phyloP scores from a whole-genome alignment of 495 filamentous ascomycete species.

The Lophium mytilinum region DNA sequence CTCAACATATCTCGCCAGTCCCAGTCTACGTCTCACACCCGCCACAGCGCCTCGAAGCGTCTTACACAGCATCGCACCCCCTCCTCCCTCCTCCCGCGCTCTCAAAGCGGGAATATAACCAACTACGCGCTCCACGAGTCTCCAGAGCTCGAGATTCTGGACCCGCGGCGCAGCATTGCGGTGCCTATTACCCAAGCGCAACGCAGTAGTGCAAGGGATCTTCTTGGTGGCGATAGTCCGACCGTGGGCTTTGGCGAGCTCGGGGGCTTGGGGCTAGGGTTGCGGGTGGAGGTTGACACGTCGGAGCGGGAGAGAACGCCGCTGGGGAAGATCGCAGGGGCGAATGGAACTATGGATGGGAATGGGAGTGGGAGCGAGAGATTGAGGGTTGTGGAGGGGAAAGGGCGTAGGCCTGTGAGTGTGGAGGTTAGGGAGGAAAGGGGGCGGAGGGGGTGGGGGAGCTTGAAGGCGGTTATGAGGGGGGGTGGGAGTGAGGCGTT shows the following conservation, averaged over 20 bases:
- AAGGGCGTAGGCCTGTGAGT: constrained; percentile 10
- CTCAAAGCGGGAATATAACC: not conserved
- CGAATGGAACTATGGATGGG: constrained; percentile 1
- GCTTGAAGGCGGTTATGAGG: constrained; percentile 8
- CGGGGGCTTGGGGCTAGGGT: not conserved
- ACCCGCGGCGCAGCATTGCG: too few species aligned
- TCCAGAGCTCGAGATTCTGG: not conserved
- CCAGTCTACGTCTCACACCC: not conserved
- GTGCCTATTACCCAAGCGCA: too few species aligned
- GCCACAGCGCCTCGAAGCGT: not conserved
- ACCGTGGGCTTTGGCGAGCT: too few species aligned
- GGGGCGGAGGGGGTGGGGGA: constrained; percentile 1
- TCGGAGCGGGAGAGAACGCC: constrained; percentile 8
- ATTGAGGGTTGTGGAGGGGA: constrained; percentile 5
- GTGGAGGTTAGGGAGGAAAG: constrained; percentile 5
- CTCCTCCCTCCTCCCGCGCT: not conserved
- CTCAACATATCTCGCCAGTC: not conserved
- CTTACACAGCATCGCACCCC: not conserved
- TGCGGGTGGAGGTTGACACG: too few species aligned
- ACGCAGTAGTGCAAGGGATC: too few species aligned
- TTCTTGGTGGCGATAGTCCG: too few species aligned
- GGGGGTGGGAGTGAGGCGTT: constrained; percentile 1
- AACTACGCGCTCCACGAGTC: not conserved
- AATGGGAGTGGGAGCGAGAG: not conserved
- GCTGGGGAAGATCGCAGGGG: constrained; percentile 1